Base-by-base conservation (phyloP, 768 basidiomycete genomes). In the Leccinum rimulosum region DNA sequence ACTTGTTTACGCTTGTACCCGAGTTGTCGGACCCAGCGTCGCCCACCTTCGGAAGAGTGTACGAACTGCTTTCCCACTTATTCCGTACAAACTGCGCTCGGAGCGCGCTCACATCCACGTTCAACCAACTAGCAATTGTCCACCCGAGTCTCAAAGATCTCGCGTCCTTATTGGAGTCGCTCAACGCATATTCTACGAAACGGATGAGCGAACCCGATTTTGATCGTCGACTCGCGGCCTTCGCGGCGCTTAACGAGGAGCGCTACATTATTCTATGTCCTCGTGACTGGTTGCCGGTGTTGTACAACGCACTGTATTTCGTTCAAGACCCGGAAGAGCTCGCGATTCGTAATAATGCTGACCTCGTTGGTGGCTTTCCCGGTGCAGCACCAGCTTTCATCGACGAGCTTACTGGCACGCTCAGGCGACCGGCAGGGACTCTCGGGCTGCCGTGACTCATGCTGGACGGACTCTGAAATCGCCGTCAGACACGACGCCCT, bases 191-290 rank as follows among this genome's bases (percentile, higher is more conserved):
- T 69, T 96, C 95, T 1, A 72, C 73, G 1, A 89, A 85, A 65
- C 82, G 94, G 7, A 72, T 94, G 35, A 93, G 96, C 57, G 95
- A 98, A 68, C 91, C 95, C 3, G 93, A 98, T 71, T 98, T 97
- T 63, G 91, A 95, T 57, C 81, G 84, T 30, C 88, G 97, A 2
- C 77, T 98, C 3, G 70, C 74, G 1, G 94, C 92, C 0, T 97
- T 93, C 73, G 77, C 83, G 1, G 70, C 69, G 12, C 75, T 98
- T 51, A 96, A 94, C 71, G 93, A 95, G 61, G 75, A 71, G 0
- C 55, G 80, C 17, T 83, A 88, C 68, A 62, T 68, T 52, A 72
- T 76, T 0, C 68, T 94, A 3, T 77, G 82, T 0, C 70, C 75
- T 2, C 69, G 76, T 1, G 81, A 89, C 31, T 98, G 96, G 97